Conservation (phyloP, 2,329 filamentous ascomycete genomes). For the Pleurostoma richardsiae region DNA sequence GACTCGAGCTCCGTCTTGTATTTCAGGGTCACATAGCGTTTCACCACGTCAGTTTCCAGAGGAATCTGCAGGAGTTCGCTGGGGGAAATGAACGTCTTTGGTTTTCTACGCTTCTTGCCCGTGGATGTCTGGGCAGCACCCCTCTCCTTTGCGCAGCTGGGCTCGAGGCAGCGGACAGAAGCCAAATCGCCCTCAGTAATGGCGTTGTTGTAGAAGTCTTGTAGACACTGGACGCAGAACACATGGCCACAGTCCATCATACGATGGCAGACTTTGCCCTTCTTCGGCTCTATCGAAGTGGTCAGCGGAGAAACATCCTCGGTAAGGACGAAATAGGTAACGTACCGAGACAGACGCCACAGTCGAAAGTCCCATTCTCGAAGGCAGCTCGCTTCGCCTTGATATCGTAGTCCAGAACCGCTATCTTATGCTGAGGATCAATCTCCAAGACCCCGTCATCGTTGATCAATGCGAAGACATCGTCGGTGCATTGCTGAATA, state of each 20-base stretch:
- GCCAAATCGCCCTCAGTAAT: slow-evolving; percentile 81
- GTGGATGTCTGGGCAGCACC: slow-evolving; percentile 22
- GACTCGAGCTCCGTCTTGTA: slow-evolving; percentile 90
- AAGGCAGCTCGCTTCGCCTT: slow-evolving; percentile 71
- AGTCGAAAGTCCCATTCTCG: slow-evolving; percentile 79
- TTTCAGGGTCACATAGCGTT: slow-evolving; percentile 83
- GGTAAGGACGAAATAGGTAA: neutral
- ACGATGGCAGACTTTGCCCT: slow-evolving; percentile 73
- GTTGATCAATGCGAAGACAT: slow-evolving; percentile 54
- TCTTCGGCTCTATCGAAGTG: slow-evolving; percentile 67
- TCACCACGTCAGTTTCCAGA: slow-evolving; percentile 64
- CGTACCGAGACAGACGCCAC: slow-evolving; percentile 72
- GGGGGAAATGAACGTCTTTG: slow-evolving; percentile 67
- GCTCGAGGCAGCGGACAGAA: slow-evolving; percentile 73
- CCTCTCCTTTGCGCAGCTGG: slow-evolving; percentile 68
- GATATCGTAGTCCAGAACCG: slow-evolving; percentile 73
- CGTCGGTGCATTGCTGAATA: slow-evolving; percentile 52
- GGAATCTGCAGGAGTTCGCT: slow-evolving; percentile 80
- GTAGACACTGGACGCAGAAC: slow-evolving; percentile 83
- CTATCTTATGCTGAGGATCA: slow-evolving; percentile 56
- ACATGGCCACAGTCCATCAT: slow-evolving; percentile 84
- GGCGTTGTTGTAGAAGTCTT: slow-evolving; percentile 84
- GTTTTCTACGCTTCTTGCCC: slow-evolving; percentile 47
- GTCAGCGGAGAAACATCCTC: slow-evolving; percentile 12
- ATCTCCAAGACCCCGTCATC: slow-evolving; percentile 44